These are phyloP conservation scores for Porphyrellus cyaneotinctus DNA, from an alignment of 768 basidiomycete species.

Conservation along the genomic window DNA sequence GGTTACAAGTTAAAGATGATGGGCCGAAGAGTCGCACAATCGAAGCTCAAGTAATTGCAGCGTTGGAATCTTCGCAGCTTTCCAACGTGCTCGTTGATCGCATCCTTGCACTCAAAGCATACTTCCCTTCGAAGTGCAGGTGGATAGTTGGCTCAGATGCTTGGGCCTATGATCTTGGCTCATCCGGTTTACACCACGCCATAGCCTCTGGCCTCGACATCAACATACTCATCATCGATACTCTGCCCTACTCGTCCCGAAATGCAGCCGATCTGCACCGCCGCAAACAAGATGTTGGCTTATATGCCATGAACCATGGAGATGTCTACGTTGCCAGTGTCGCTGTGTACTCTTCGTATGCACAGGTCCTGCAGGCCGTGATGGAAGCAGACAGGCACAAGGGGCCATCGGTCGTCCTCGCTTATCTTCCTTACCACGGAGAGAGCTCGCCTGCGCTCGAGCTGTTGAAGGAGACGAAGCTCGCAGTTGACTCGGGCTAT, in stretches of 20 bases:
- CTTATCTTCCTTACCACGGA: slow-evolving; percentile 84
- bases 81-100: slow-evolving; percentile 46
- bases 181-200: slow-evolving; percentile 92
- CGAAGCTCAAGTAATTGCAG: slow-evolving; percentile 52
- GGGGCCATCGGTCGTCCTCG: slow-evolving; percentile 89
- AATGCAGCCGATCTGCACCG: slow-evolving; percentile 64
- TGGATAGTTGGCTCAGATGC: slow-evolving; percentile 99
- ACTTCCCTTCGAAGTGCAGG: slow-evolving; percentile 66
- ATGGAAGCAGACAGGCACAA: slow-evolving; percentile 86
- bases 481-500: slow-evolving; percentile 92
- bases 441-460: slow-evolving; percentile 80
- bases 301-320: slow-evolving; percentile 98
- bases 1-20: slow-evolving; percentile 78
- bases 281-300: slow-evolving; percentile 92
- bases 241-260: slow-evolving; percentile 80
- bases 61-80: slow-evolving; percentile 41
- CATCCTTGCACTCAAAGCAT: slow-evolving; percentile 55
- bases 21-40: slow-evolving; percentile 53
- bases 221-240: slow-evolving; percentile 95
- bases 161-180: slow-evolving; percentile 96
- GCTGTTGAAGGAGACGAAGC: slow-evolving; percentile 94
- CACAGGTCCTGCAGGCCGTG: slow-evolving; percentile 87
- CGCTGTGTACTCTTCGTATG: slow-evolving; percentile 93
- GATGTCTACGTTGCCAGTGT: slow-evolving; percentile 94
- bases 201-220: slow-evolving; percentile 88